Base-by-base conservation (phyloP, 2,329 filamentous ascomycete genomes). In the Nothophaeocryptopus gaeumannii region DNA sequence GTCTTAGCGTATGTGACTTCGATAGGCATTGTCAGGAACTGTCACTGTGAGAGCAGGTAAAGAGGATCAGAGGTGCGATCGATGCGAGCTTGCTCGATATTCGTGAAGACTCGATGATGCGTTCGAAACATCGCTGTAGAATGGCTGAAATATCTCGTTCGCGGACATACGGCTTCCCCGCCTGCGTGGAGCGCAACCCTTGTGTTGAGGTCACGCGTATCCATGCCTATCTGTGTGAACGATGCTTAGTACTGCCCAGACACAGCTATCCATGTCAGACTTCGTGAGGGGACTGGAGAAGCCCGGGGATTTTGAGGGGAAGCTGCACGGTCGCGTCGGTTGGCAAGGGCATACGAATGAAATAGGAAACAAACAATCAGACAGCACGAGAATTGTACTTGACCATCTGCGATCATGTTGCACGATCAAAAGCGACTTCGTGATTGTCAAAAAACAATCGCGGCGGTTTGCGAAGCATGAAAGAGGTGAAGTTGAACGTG, bases 81-180 rank as follows among this genome's bases (percentile, higher is more conserved):
- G 20, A 26, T 26, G 20, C 20, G 7, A 26, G 20, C 20, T 26
- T 26, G 20, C 7, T 26, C 20, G 20, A 26, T 26, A 7, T 26
- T 26, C 20, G 20, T 26, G 20, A 26, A 26, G 20, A 26, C 20
- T 26, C 20, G 20, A 26, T 26, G 20, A 26, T 26, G 20, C 20
- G 20, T 26, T 26, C 20, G 20, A 26, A 26, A 26, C 20, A 26
- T 26, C 20, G 20, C 20, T 26, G 20, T 26, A 26, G 20, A 26
- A 7, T 26, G 7, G 20, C 10, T 10, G 12, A 33, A 42, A 42
- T 41, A 31, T 37, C 31, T 32, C 32, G 16, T 20, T 31, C 35
- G 40, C 50, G 50, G 50, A 39, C 50, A 45, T 45, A 37, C 45
- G 50, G 50, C 20, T 34, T 48, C 50, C 45, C 45, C 50, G 45